These are phyloP conservation scores for Monotropa hypopitys DNA, from an alignment of 179 eudicot species.

Conservation along the genomic window DNA sequence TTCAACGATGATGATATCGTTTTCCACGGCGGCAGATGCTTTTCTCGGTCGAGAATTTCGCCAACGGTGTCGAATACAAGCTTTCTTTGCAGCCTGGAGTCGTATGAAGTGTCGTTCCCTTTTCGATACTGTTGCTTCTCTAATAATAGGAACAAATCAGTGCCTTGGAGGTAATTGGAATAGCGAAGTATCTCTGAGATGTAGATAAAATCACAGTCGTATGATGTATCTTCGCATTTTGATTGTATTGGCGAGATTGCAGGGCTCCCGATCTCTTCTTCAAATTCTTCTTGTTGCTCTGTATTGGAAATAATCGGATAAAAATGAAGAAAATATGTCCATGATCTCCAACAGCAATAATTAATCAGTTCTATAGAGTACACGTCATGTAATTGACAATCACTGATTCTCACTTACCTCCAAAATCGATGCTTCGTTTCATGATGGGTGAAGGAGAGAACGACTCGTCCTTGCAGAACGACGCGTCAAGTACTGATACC, in stretches of 20 bases:
- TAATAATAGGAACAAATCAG: constrained; percentile 32
- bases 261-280: constrained; percentile 63
- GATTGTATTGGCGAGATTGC: constrained; percentile 18
- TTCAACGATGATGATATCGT: constrained; percentile 5
- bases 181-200: constrained; percentile 53
- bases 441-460: constrained; percentile 31
- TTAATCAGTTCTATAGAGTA: too few species aligned
- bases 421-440: constrained; percentile 60
- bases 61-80: constrained; percentile 49
- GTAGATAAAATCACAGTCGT: constrained; percentile 44
- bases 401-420: constrained; percentile 36
- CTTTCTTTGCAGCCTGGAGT: constrained; percentile 44
- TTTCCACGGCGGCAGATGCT: constrained; percentile 58
- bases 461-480: constrained; percentile 71
- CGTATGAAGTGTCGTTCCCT: constrained; percentile 32
- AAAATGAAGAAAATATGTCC: background rate
- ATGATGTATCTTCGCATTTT: constrained; percentile 16
- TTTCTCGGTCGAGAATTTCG: constrained; percentile 49
- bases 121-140: constrained; percentile 50
- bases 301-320: background rate
- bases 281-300: constrained; percentile 25
- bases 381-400: too few species aligned
- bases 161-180: constrained; percentile 39
- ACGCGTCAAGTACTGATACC: constrained; percentile 81
- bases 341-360: background rate